Evolutionary conservation across 805 yeast species (phyloP), one percentile per base, ranked within the genome.

Genomic region (Lipomyces yamadae): DNA sequence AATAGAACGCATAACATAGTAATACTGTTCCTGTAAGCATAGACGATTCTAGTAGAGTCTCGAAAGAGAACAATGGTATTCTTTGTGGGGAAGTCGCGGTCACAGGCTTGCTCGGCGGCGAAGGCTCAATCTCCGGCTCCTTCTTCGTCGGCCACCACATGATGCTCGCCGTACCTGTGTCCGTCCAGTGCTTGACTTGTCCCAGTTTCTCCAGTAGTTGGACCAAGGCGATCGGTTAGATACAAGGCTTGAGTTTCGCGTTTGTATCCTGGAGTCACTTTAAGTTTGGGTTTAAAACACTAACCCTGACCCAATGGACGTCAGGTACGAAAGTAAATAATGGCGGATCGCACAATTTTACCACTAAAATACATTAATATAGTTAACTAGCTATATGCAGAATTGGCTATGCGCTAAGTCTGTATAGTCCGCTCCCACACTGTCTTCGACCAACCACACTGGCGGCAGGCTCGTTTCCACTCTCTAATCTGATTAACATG

Each of bases 21-120:
- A 67, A 34, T 7, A 67, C 54, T 10, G 37, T 18, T 6, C 65
- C 65, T 18, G 62, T 62, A 8, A 52, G 55, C 34, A 34, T n/a
- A 13, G 34, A 52, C 13, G 55, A 52, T 32, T 52, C 34, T 24
- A 52, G 15, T 33, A 52, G 10, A 6, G 55, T 52, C 55, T 29
- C 34, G 55, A 32, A n/a, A 13, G 55, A 52, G 55, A 52, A 52
- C 34, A 52, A 52, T 32, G 55, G 34, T 6, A 52, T 15, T 13
- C 34, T 29, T 29, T 29, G 32, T 32, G 55, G 55, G 30, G 55
- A 11, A 29, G 55, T 8, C 30, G 33, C 34, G 13, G 32, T 32
- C n/a, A 11, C 11, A 52, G 55, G 35, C 34, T 33, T 11, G n/a
- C 48, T n/a, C 4, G 24, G 48, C 29, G 15, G 48, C 10, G 24